phyloP scores from a whole-genome alignment of 495 filamentous ascomycete species.

The Neurospora sp. region DNA sequence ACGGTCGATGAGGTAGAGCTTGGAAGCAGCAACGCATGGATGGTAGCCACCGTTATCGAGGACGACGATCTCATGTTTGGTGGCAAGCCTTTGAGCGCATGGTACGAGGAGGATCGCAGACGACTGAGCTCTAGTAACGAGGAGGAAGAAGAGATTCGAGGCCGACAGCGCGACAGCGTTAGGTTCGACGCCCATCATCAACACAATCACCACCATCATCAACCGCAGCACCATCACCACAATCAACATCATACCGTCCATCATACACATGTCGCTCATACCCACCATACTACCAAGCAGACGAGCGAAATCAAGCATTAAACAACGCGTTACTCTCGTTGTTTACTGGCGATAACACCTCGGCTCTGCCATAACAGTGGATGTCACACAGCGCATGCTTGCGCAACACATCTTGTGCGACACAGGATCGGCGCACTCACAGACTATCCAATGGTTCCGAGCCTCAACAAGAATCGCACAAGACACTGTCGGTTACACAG shows the following conservation, averaged over 20 bases:
- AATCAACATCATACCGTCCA: conserved; percentile 2
- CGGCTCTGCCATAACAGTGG: neutral
- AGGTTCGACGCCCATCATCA: conserved; percentile 11
- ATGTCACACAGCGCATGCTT: neutral
- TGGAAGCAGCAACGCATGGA: conserved; percentile 30
- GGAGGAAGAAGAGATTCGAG: conserved; percentile 34
- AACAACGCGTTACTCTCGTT: neutral
- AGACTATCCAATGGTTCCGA: neutral
- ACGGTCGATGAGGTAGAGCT: conserved; percentile 27
- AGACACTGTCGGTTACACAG: neutral
- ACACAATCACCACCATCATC: conserved; percentile 3
- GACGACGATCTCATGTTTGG: conserved; percentile 49
- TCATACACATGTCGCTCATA: neutral
- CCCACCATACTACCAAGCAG: conserved; percentile 7
- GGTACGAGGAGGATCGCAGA: conserved; percentile 45
- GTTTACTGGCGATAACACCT: neutral
- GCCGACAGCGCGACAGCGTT: conserved; percentile 28
- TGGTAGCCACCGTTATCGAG: conserved; percentile 43
- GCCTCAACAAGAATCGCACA: neutral
- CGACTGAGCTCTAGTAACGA: conserved; percentile 18
- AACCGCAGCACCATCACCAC: conserved; percentile 6
- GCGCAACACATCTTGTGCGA: neutral
- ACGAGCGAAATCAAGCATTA: conserved; percentile 7
- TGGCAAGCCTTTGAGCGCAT: conserved; percentile 43
- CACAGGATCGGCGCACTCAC: neutral